Evolutionary conservation across 2,329 filamentous ascomycete species (phyloP).

Genomic region (Aspergillus alliaceus): DNA sequence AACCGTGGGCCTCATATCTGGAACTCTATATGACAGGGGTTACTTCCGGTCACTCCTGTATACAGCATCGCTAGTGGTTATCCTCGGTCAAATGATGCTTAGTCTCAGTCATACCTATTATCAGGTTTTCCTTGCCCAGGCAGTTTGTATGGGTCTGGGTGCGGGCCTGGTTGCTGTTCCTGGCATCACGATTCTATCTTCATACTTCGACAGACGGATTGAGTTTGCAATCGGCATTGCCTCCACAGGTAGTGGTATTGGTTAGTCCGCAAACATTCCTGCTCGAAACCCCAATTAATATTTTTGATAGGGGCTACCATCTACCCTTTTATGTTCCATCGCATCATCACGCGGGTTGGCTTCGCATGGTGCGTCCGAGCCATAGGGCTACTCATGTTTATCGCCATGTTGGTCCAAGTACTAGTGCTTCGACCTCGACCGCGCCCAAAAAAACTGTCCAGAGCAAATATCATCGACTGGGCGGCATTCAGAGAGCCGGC

Average conservation of each 20-base stretch:
- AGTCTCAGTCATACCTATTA: conserved; percentile 1
- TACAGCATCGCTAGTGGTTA: too few relatives aligned
- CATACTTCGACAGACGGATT: background rate
- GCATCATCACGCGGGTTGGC: conserved; percentile 44
- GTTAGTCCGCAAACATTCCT: background rate
- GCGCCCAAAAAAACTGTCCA: conserved; percentile 27
- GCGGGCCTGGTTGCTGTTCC: conserved; percentile 2
- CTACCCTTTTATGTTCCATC: background rate
- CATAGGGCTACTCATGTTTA: conserved; percentile 57
- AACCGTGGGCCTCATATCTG: background rate
- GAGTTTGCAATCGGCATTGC: background rate
- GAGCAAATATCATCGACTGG: conserved; percentile 30
- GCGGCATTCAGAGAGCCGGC: conserved; percentile 37
- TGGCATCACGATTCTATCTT: background rate
- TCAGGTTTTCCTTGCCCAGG: conserved; percentile 3
- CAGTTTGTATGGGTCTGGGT: background rate
- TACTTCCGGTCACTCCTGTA: background rate
- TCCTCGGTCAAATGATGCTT: background rate
- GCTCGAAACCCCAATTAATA: too few relatives aligned
- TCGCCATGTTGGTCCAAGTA: conserved; percentile 19
- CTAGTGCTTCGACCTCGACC: conserved; percentile 26
- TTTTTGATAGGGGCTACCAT: background rate
- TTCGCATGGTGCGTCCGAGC: conserved; percentile 64
- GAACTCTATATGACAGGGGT: background rate
- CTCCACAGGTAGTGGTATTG: background rate